Evolutionary conservation across 306 rosid genomes (phyloP).

Genomic region (Rosa chinensis): DNA sequence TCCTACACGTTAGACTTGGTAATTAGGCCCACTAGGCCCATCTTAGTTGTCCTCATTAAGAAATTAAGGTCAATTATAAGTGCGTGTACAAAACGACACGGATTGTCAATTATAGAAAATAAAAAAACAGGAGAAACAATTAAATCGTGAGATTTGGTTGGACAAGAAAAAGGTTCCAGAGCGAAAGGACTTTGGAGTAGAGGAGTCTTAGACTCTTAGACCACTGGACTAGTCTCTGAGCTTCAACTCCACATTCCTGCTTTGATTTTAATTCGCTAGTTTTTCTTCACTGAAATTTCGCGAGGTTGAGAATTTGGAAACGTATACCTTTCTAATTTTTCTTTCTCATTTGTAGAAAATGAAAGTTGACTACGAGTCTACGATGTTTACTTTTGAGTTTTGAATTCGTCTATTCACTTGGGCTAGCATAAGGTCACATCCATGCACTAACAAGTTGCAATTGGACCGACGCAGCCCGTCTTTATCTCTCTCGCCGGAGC

Average conservation of each 20-base stretch:
- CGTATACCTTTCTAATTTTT: not conserved
- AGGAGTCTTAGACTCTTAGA: not conserved
- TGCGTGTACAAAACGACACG: not conserved
- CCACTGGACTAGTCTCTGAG: not conserved
- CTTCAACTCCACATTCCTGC: not conserved
- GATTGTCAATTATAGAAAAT: not conserved
- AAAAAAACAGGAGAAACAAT: not conserved
- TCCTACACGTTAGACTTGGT: not conserved
- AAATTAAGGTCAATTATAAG: not conserved
- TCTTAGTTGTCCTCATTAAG: not conserved
- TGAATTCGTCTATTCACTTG: not conserved
- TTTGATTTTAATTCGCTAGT: not conserved
- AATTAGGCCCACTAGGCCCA: constrained; percentile 5
- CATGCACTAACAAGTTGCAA: too few species aligned
- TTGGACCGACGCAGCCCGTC: too few species aligned
- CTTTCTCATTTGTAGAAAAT: not conserved
- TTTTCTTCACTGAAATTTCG: not conserved
- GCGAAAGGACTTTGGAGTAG: not conserved
- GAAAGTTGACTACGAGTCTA: not conserved
- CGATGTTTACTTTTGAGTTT: not conserved
- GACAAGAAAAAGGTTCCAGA: not conserved
- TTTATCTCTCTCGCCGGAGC: too few species aligned
- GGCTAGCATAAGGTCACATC: too few species aligned
- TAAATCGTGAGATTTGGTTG: not conserved
- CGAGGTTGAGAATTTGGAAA: not conserved